Conservation (phyloP, 495 filamentous ascomycete species). For the Tuber calosporum region DNA sequence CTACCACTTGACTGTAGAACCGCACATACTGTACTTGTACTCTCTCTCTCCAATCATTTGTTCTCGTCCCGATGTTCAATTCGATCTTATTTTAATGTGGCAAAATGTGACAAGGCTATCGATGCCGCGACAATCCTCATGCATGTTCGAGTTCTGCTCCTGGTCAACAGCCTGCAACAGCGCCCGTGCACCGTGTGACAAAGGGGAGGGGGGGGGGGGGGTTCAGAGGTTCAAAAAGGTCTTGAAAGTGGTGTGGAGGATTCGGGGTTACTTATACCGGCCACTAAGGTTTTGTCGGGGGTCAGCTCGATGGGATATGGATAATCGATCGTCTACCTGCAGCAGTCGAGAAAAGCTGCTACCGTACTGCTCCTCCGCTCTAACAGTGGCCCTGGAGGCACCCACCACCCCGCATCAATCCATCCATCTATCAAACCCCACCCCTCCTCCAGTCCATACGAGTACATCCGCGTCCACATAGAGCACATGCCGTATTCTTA, state of each 20-base stretch:
- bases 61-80: not conserved
- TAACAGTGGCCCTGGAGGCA: not conserved
- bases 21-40: too few relatives aligned
- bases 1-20: not conserved
- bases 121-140: constrained; percentile 35
- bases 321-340: constrained; percentile 8
- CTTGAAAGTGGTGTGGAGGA: constrained; percentile 37
- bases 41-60: not conserved
- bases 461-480: not conserved
- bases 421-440: not conserved
- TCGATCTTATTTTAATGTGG: constrained; percentile 23
- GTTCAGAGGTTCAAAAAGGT: not conserved
- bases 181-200: constrained; percentile 39
- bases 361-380: not conserved
- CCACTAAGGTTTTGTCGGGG: constrained; percentile 31
- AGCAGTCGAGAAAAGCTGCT: constrained; percentile 19
- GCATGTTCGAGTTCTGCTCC: constrained; percentile 23
- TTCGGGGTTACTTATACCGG: constrained; percentile 23
- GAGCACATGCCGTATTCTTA: not conserved
- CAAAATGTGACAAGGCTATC: constrained; percentile 39
- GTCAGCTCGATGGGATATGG: constrained; percentile 26
- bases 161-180: constrained; percentile 34
- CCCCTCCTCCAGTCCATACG: not conserved
- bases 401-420: not conserved
- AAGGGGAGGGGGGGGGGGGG: too few relatives aligned